Evolutionary conservation across 2,329 filamentous ascomycete genomes (phyloP), one percentile per base, ranked within the genome.

Genomic region (Stachybotrys echinatus): DNA sequence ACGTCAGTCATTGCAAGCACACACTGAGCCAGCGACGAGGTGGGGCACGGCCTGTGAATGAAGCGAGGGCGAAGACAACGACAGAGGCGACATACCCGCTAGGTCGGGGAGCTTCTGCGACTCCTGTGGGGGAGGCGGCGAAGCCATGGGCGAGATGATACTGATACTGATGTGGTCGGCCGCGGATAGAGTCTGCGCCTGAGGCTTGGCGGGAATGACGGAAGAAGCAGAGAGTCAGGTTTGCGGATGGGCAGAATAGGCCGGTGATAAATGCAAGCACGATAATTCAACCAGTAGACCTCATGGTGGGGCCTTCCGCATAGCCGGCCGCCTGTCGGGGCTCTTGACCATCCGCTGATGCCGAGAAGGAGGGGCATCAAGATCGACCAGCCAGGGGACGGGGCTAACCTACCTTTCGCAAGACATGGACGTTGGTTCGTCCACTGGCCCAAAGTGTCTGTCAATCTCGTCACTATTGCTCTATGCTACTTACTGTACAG

Each of bases 121-220:
- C 27, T 34, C 27, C 23, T 52, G 44, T 42, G 51, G 38, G 21
- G 47, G 14, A 6, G 45, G 23, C 17, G 59, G 54, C 12, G 44
- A 22, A 45, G 52, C 57, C 58, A 50, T 44, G 50, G 23, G 19
- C 23, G 23, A 10, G 14, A 21, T 31, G 53, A 61, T 55, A 62
- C 53, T 47, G 49, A 61, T 54, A 59, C 53, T 54, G 48, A 31
- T 34, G 14, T 45, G 45, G 34, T 48, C 23, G 51, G 40, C 47
- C 50, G 50, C 21, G 40, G 40, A 7, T 20, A 19, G 12, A 43
- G 40, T 21, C 19, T 18, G 40, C 19, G 48, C 53, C 23, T 38
- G 48, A 46, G 42, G 50, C 42, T 45, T 42, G 44, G 50, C 27
- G 39, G 49, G 49, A 45, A 51, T 22, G 43, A 47, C 46, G 49